Evolutionary conservation across 2,329 filamentous ascomycete species (phyloP).

Genomic region (Pseudogymnoascus sp.): DNA sequence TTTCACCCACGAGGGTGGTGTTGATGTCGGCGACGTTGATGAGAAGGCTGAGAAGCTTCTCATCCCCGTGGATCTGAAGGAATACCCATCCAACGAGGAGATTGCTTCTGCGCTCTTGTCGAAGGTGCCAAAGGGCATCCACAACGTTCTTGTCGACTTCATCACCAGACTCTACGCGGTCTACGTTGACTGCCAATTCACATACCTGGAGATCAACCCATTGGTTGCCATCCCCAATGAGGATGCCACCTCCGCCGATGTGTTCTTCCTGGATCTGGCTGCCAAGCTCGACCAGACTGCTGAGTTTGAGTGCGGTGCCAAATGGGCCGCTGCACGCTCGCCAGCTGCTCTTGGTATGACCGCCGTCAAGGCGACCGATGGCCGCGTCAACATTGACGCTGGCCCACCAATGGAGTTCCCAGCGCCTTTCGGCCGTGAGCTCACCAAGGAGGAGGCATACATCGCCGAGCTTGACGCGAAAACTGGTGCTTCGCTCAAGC

Average conservation of each 20-base stretch:
- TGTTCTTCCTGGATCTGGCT: constrained; percentile 96
- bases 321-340: constrained; percentile 95
- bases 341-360: constrained; percentile 81
- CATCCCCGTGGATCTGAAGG: constrained; percentile 86
- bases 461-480: constrained; percentile 98
- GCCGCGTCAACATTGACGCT: constrained; percentile 87
- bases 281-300: constrained; percentile 99
- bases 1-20: constrained; percentile 99
- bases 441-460: constrained; percentile 98
- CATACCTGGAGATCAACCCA: constrained; percentile 99
- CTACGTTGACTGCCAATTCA: constrained; percentile 99
- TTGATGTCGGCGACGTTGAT: constrained; percentile 98
- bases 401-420: constrained; percentile 99
- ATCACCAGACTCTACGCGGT: constrained; percentile 97
- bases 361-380: constrained; percentile 50
- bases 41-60: constrained; percentile 98
- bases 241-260: constrained; percentile 82
- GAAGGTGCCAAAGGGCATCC: constrained; percentile 89
- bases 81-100: constrained; percentile 94
- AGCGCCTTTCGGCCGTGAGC: constrained; percentile 94
- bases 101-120: constrained; percentile 78
- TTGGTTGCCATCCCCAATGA: constrained; percentile 95
- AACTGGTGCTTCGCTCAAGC: constrained; percentile 97
- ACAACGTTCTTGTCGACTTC: constrained; percentile 98
- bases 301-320: constrained; percentile 97